Conservation (phyloP, 345 rosid genomes). For the Salix suchowensis region DNA sequence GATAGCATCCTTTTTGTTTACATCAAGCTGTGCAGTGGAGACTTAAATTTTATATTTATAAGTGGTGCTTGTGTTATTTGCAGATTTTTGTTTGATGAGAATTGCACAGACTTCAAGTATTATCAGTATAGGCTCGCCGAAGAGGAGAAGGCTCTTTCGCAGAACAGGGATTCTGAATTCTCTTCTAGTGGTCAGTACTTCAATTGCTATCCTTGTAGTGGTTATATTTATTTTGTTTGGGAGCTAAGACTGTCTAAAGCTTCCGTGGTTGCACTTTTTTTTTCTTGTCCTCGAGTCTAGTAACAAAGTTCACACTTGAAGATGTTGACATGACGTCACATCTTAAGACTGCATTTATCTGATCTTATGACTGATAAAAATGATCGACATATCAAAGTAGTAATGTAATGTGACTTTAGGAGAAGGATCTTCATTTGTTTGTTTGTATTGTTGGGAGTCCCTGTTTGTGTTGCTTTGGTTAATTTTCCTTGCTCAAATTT, state of each 20-base stretch:
- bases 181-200: constrained; percentile 47
- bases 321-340: not conserved
- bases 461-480: not conserved
- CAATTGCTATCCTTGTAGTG: not conserved
- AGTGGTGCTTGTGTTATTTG: constrained; percentile 13
- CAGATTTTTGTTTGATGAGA: constrained; percentile 86
- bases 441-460: not conserved
- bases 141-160: constrained; percentile 67
- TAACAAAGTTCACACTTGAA: not conserved
- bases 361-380: not conserved
- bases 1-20: constrained; percentile 2
- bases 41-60: not conserved
- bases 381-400: not conserved
- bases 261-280: not conserved
- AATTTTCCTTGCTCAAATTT: not conserved
- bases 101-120: constrained; percentile 79
- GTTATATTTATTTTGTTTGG: not conserved
- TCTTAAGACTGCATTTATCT: not conserved
- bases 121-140: constrained; percentile 67
- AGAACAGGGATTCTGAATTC: constrained; percentile 42
- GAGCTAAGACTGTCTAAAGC: not conserved
- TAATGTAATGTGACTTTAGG: not conserved
- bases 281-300: not conserved
- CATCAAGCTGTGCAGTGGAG: not conserved
- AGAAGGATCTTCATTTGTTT: not conserved